Percentiles rank a stretch among this genome's conserved stretches.
Evolutionary conservation across 1,139 yeast species (phyloP).

Genomic region (Ogataea hybrid): DNA sequence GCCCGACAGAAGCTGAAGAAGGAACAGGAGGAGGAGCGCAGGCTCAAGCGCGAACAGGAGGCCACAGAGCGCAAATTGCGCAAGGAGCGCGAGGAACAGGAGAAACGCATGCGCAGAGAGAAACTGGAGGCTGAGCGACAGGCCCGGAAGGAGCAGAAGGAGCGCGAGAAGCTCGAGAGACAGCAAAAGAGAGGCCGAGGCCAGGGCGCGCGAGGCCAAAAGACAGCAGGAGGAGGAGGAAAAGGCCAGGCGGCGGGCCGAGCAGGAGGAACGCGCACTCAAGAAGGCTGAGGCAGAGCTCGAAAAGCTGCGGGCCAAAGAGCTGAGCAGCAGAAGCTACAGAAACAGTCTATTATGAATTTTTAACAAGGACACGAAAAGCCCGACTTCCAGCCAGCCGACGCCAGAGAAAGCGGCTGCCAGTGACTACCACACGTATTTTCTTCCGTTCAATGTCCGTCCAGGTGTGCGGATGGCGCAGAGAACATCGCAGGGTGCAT

Average conservation of each 20-base stretch:
- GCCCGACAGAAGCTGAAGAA: conserved; percentile 16
- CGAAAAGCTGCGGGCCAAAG: conserved; percentile 35
- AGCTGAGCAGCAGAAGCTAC: conserved; percentile 20
- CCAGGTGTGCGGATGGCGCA: conserved; percentile 19
- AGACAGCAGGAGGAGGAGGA: conserved; percentile 35
- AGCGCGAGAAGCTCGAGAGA: conserved; percentile 34
- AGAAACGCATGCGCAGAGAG: conserved; percentile 27
- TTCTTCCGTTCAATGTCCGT: conserved; percentile 53
- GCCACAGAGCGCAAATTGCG: conserved; percentile 15
- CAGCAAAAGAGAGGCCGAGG: conserved; percentile 31
- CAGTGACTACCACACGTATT: conserved; percentile 38
- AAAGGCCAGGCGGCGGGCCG: conserved; percentile 28
- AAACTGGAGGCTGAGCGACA: conserved; percentile 26
- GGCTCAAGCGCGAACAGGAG: conserved; percentile 22
- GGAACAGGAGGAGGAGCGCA: conserved; percentile 10
- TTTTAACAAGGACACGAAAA: conserved; percentile 22
- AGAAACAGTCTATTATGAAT: conserved; percentile 29
- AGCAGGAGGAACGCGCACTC: conserved; percentile 24
- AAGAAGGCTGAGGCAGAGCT: conserved; percentile 32
- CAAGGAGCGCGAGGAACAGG: conserved; percentile 30
- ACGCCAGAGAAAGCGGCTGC: conserved; percentile 6
- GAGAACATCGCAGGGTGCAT: conserved; percentile 4
- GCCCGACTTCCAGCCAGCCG: not conserved
- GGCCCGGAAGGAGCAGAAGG: conserved; percentile 31
- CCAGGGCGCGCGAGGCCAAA: conserved; percentile 31